Evolutionary conservation across 139 green algal species (phyloP).

Genomic region (Micractinium sp.): DNA sequence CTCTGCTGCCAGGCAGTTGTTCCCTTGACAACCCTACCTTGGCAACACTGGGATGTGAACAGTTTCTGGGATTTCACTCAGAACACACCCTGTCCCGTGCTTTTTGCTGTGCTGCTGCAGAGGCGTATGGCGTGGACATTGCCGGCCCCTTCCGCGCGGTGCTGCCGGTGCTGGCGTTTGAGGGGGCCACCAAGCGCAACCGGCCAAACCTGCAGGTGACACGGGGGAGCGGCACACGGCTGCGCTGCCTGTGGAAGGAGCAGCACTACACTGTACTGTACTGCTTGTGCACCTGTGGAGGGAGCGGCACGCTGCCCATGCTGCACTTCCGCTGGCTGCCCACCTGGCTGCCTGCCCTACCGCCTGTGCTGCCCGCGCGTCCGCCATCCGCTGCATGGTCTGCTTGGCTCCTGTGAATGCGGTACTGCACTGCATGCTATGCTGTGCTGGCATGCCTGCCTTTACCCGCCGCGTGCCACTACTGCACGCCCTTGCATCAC

Average conservation of each 20-base stretch:
- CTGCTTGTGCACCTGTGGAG: background rate
- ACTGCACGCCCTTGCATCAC: no score
- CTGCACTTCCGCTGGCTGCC: background rate
- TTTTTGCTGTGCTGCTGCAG: constrained; percentile 8
- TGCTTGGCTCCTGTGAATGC: no score
- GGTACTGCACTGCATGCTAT: no score
- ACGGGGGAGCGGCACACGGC: background rate
- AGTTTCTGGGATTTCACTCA: no score
- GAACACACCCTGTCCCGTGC: background rate
- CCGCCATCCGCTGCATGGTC: no score
- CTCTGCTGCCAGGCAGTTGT: no score
- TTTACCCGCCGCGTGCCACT: background rate
- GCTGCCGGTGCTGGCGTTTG: constrained; percentile 84
- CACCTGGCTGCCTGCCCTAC: no score
- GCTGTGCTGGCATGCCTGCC: no score
- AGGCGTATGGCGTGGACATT: constrained; percentile 87
- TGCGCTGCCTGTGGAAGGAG: background rate
- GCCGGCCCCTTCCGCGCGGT: constrained; percentile 68
- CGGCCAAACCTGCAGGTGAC: constrained; percentile 66
- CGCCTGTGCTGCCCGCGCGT: no score
- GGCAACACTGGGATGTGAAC: no score
- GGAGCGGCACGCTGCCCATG: background rate
- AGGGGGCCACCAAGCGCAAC: constrained; percentile 85
- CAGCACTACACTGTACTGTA: background rate
- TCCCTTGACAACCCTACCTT: no score